Evolutionary conservation across 306 rosid species (phyloP).

Genomic region (Sicyos edulis): DNA sequence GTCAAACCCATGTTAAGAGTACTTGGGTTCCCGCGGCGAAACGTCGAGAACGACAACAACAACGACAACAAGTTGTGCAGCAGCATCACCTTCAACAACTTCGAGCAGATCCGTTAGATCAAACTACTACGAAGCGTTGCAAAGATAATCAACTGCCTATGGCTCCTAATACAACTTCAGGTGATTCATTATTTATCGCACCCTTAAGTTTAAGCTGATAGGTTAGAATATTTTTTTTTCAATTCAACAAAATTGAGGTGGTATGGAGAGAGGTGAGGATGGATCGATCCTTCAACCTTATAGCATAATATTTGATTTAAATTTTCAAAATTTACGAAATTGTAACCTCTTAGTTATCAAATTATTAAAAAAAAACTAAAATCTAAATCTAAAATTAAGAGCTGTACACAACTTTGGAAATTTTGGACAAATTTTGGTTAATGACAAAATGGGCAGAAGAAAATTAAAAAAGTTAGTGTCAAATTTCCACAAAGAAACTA

Average conservation of each 20-base stretch:
- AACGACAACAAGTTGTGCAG: conserved; percentile 19
- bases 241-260: not conserved
- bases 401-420: not conserved
- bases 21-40: conserved; percentile 73
- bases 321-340: too few relatives aligned
- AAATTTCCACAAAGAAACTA: not conserved
- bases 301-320: not conserved
- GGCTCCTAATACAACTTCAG: conserved; percentile 38
- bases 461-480: not conserved
- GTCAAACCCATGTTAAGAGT: conserved; percentile 65
- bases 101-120: conserved; percentile 18
- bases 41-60: conserved; percentile 53
- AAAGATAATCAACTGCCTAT: conserved; percentile 26
- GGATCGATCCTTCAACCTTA: not conserved
- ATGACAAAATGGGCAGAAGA: not conserved
- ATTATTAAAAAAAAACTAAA: too few relatives aligned
- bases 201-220: not conserved
- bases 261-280: not conserved
- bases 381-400: not conserved
- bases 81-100: conserved; percentile 25
- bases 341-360: too few relatives aligned
- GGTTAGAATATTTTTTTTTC: not conserved
- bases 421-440: not conserved
- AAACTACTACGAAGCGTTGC: conserved; percentile 26
- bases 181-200: conserved; percentile 20